Evolutionary conservation across 805 yeast genomes (phyloP), one percentile per base, ranked within the genome.

Genomic region (Candida insectorum): DNA sequence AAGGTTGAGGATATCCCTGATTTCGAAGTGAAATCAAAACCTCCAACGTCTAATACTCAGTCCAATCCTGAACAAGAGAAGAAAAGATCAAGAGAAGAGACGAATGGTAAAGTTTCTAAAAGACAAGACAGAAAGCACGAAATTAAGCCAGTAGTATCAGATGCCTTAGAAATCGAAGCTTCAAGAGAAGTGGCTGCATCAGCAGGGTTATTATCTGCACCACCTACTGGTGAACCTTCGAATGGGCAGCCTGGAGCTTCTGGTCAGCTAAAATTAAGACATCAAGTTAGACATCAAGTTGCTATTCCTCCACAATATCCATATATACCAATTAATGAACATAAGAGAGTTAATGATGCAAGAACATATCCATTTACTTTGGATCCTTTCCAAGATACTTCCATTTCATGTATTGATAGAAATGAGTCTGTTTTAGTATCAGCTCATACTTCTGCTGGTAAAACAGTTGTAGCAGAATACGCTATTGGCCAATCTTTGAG

Each of bases 371-470:
- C 97, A 0, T 93, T 93, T 61, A 77, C 79, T 0, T 71, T 93
- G 45, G 99, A 93, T 73, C 97, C 98, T 19, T 93, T 93, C 71
- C 99, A 93, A 66, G 96, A 93, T 48, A 89, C 96, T 13, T 85
- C 97, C 11, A 82, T 93, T 43, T 88, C 96, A 8, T 91, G 97
- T 63, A 93, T 93, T 44, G 97, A 93, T 58, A 73, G 97, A 54
- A 77, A 80, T 47, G 97, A 91, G 62, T 83, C 95, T 2, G 99
- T 93, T 16, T 70, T 93, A 47, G 98, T 93, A 4, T 88, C 97
- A 21, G 99, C 99, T 7, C 97, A 88, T 52, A 89, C 97, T 0
- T 88, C 96, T 31, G 97, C 97, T 8, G 97, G 97, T 65, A 89
- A 89, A 54, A 89, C 97, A 0, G 97, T 89, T 29, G 97, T 89